Evolutionary conservation across 2,329 filamentous ascomycete species (phyloP).

Genomic region (Fusarium gaditjirri): DNA sequence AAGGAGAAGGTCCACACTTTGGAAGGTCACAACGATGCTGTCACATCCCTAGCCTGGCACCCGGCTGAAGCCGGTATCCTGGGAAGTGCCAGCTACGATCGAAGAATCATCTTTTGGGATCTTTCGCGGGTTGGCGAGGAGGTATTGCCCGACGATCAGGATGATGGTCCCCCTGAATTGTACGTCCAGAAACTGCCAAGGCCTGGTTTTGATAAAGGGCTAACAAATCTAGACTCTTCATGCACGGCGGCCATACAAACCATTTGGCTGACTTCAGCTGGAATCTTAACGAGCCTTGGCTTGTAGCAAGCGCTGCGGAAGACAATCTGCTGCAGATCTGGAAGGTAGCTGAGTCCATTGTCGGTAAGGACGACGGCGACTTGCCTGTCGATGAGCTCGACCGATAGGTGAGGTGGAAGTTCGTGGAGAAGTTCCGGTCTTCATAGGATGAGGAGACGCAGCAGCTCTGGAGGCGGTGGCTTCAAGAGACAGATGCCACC

Average conservation of each 20-base stretch:
- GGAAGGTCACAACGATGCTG: conserved; percentile 87
- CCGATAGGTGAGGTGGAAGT: conserved; percentile 58
- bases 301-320: conserved; percentile 93
- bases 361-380: conserved; percentile 79
- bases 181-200: conserved; percentile 58
- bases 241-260: conserved; percentile 99
- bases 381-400: conserved; percentile 82
- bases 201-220: conserved; percentile 27
- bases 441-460: conserved; percentile 47
- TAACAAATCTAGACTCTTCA: conserved; percentile 75
- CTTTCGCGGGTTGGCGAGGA: conserved; percentile 91
- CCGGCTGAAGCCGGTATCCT: conserved; percentile 89
- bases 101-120: conserved; percentile 97
- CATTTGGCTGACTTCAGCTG: conserved; percentile 96
- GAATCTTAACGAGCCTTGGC: conserved; percentile 97
- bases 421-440: conserved; percentile 46
- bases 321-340: conserved; percentile 97
- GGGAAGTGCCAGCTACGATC: conserved; percentile 91
- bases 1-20: conserved; percentile 90
- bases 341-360: conserved; percentile 86
- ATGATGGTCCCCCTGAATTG: conserved; percentile 95
- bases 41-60: conserved; percentile 95
- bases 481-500: conserved; percentile 17
- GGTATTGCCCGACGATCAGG: conserved; percentile 92
- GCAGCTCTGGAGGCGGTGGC: conserved; percentile 39